Base-by-base conservation (phyloP, 176 grass and related monocot genomes). In the Luzula sylvatica region DNA sequence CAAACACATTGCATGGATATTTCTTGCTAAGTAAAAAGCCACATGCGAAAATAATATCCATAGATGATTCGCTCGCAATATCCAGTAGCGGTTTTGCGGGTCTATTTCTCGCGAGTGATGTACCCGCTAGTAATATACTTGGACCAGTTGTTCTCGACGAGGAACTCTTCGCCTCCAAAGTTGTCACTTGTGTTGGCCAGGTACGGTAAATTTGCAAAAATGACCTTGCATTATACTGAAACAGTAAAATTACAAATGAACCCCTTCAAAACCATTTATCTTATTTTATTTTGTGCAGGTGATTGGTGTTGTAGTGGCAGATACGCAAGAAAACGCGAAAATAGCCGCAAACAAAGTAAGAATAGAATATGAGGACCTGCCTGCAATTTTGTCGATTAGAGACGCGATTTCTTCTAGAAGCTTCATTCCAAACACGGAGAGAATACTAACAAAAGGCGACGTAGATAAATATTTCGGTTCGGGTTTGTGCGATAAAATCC, bases 141-240 rank as follows among this genome's bases (percentile, higher is more conserved):
- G 90, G 90, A 29, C 29, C 77, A 55, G 17, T 82, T 68, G 38
- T 82, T 50, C 73, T 58, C 38, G 90, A 95, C 21, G 90, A 95
- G 77, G 90, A 95, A 58, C 58, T 88, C 64, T 95, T 88, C 73
- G 90, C 90, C 48, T 73, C 90, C 42, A 56, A 95, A 42, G 15
- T 82, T 60, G 90, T 95, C 42, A 86, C 90, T 50, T 95, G 90
- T 95, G 90, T 95, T 76, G 90, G 90, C 11, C 90, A 95, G 83
- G 90, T 95, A 73, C 66, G 21, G 43, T 66, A 9, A 47, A 71
- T 56, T 32, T 78, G 39, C 30, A 53, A 38, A 52, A 29, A 43
- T 68, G 23, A 28, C 8, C 54, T 72, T 58, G 40, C 25, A 64
- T 76, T 54, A 67, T 51, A 21, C 30, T n/a, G n/a, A n/a, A n/a